phyloP scores from a whole-genome alignment of 176 grass and related monocot species.

The Carex kokanica region DNA sequence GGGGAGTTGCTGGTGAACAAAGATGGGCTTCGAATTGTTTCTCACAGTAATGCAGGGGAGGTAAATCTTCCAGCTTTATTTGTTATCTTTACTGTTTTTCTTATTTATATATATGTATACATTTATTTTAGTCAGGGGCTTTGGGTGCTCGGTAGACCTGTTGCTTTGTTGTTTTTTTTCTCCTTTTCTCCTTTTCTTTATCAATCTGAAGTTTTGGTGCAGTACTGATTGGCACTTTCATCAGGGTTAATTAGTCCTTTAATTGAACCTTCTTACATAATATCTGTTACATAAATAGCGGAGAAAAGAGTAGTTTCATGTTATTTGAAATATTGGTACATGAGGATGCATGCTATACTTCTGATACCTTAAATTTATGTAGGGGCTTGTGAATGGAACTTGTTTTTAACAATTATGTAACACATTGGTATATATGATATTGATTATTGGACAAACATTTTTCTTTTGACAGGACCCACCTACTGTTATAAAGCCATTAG shows the following conservation, averaged over 20 bases:
- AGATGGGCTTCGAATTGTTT: constrained; percentile 90
- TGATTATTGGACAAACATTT: constrained; percentile 9
- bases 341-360: background rate
- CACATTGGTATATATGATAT: background rate
- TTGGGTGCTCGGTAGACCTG: background rate
- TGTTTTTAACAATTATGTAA: background rate
- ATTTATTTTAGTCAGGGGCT: background rate
- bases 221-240: background rate
- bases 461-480: constrained; percentile 43
- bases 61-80: constrained; percentile 40
- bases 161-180: background rate
- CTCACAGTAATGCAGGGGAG: constrained; percentile 64
- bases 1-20: constrained; percentile 96
- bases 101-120: background rate
- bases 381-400: background rate
- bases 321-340: background rate
- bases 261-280: background rate
- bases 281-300: background rate
- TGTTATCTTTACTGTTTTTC: background rate
- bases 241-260: background rate
- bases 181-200: background rate
- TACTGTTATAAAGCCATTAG: constrained; percentile 45
- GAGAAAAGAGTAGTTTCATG: background rate
- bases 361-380: background rate
- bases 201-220: background rate